Evolutionary conservation across 495 filamentous ascomycete genomes (phyloP).

Genomic region (Massariosphaeria phaeospora): DNA sequence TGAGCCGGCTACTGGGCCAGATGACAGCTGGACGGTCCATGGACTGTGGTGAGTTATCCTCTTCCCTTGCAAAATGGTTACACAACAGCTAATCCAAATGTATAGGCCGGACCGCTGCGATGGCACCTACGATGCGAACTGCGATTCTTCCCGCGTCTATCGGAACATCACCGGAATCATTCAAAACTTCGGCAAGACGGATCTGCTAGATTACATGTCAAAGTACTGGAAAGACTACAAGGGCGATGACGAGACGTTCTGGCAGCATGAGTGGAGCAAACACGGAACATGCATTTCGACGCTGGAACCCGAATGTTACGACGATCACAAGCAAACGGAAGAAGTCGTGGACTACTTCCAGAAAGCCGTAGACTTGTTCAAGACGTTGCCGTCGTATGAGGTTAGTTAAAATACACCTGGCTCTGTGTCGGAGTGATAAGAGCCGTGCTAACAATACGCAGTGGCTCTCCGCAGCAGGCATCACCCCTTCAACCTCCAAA

Average conservation of each 20-base stretch:
- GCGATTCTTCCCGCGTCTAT: conserved; percentile 62
- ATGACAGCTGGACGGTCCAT: conserved; percentile 80
- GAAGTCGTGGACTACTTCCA: conserved; percentile 63
- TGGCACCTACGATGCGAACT: conserved; percentile 70
- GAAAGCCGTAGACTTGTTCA: conserved; percentile 57
- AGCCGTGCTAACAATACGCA: conserved; percentile 27
- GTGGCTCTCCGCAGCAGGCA: conserved; percentile 58
- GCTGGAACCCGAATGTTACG: conserved; percentile 68
- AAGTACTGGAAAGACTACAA: conserved; percentile 69
- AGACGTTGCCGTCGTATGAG: conserved; percentile 56
- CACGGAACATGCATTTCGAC: conserved; percentile 74
- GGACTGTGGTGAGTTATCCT: conserved; percentile 58
- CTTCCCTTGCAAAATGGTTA: background rate
- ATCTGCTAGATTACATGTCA: conserved; percentile 67
- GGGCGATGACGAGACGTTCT: conserved; percentile 63
- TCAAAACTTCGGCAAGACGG: conserved; percentile 53
- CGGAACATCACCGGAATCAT: conserved; percentile 67
- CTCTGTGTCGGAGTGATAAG: no score
- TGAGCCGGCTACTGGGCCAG: conserved; percentile 61
- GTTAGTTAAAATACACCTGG: no score
- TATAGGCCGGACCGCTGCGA: conserved; percentile 75
- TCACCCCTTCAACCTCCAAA: conserved; percentile 54
- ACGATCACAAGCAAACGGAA: conserved; percentile 52
- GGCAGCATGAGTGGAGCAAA: conserved; percentile 86
- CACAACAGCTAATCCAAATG: background rate